Evolutionary conservation across 1,284 basidiomycete genomes (phyloP), one percentile per base, ranked within the genome.

Genomic region (Neonothopanus nambi): DNA sequence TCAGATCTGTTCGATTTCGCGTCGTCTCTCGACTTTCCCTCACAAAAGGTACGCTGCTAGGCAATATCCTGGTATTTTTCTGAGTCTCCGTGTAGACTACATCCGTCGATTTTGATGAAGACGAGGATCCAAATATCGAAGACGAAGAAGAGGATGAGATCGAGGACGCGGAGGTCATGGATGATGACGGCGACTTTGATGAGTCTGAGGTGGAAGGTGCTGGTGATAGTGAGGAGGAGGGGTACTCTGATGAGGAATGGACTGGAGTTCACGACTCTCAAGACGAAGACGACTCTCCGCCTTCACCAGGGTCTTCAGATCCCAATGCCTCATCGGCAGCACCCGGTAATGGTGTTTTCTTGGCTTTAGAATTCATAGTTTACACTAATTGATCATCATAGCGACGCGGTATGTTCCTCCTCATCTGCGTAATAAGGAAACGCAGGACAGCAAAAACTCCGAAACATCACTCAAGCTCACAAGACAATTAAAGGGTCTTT

Each of bases 401-500:
- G 76, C 63, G 39, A 68, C 75, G 30, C 72, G 76, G 47, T 87
- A 91, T 67, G 63, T 89, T 44, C 83, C 88, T 13, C 85, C 89
- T 33, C 78, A 85, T 63, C 69, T 88, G 12, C 76, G 89, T 52
- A 75, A 79, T 55, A 63, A 63, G 44, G 62, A 71, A 45, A 45
- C 58, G 30, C 56, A 59, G 26, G 60, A 68, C 38, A 72, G 63
- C 52, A 68, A 66, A 54, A 73, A 68, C 50, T 80, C 73, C 0
- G 85, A 87, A 59, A 76, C 74, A 35, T 70, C 80, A 40, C 56
- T 76, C 8, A 93, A 91, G 68, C 77, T 98, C 20, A 84, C 78
- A 6, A 81, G 89, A 49, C 91, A 91, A 62, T 72, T 93, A 12
- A 95, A 97, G 69, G 95, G 95, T 67, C 72, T 93, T 8, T 78